Evolutionary conservation across 352 stramenopile species (phyloP), one percentile per base, ranked within the genome.

Genomic region (Phytophthora agathidicida): DNA sequence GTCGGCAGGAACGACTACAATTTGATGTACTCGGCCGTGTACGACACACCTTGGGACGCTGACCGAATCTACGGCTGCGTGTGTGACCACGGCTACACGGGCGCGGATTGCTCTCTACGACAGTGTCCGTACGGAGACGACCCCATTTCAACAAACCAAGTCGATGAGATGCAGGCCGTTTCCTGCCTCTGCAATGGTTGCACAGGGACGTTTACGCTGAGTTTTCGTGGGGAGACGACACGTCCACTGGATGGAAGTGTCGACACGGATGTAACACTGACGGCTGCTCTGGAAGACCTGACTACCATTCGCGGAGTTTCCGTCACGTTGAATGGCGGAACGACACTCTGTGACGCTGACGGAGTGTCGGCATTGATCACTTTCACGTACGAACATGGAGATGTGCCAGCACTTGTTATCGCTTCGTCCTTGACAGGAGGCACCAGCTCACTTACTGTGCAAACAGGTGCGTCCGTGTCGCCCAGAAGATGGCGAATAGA

Each of bases 71-170:
- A 84, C 32, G 84, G 84, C 42, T 97, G 91, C 45, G 69, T 94
- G 24, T 98, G 93, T 57, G 93, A 98, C 65, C 62, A 80, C 24
- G 92, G 91, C 23, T 98, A 93, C 75, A 75, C 68, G 7, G 93
- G 94, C 5, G 75, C 86, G 5, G 88, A 94, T 62, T 98, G 95
- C 77, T 86, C 80, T 4, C 65, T 83, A 48, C 70, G 80, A 20
- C 74, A 84, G 48, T 98, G 94, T 74, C 80, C 86, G 17, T 85
- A 77, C 42, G 93, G 92, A 22, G 93, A 97, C 53, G 89, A 97
- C 46, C 90, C 88, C 14, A 60, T 88, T 24, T 90, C 89, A 0
- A 80, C 73, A 9, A 73, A 69, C 2, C 85, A 97, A 50, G 57
- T 80, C 5, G 79, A 93, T 41, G 91, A 96, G 48, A 39, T 95